Percentiles rank a stretch among this genome's conserved stretches.
Evolutionary conservation across 2,329 filamentous ascomycete species (phyloP).

Genomic region (Hypoxylon rubiginosum): DNA sequence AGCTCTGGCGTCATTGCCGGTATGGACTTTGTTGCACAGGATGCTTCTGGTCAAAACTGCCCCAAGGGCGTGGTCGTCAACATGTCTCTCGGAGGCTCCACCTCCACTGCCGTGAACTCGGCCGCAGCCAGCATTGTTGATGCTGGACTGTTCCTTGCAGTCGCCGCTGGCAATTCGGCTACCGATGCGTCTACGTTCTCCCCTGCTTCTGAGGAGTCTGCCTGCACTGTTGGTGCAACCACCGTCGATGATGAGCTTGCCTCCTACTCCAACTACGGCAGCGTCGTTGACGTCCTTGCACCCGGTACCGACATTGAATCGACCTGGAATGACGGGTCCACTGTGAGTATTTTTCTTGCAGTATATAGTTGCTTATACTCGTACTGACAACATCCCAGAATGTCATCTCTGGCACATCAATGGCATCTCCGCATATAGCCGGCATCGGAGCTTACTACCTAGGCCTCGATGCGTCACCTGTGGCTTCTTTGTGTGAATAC

Average conservation of each 20-base stretch:
- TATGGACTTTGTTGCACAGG: constrained; percentile 58
- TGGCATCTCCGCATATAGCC: constrained; percentile 72
- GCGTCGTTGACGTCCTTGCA: constrained; percentile 59
- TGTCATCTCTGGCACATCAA: constrained; percentile 70
- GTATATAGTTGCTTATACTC: not conserved
- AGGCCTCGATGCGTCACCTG: constrained; percentile 57
- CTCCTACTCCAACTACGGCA: constrained; percentile 65
- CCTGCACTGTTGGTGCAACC: constrained; percentile 67
- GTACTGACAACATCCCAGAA: constrained; percentile 50
- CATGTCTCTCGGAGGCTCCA: constrained; percentile 66
- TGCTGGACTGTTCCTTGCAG: constrained; percentile 65
- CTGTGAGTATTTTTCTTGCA: constrained; percentile 1
- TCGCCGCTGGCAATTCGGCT: constrained; percentile 67
- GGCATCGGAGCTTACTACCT: constrained; percentile 71
- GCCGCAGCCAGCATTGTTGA: constrained; percentile 62
- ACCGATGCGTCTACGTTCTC: constrained; percentile 58
- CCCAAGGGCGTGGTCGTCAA: constrained; percentile 63
- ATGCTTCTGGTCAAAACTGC: constrained; percentile 58
- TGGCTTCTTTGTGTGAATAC: constrained; percentile 57
- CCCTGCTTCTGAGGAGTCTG: constrained; percentile 62
- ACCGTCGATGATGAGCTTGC: constrained; percentile 56
- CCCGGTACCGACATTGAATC: constrained; percentile 59
- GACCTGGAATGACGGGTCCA: constrained; percentile 51
- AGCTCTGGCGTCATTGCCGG: constrained; percentile 50
- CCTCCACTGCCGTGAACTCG: constrained; percentile 62